Conservation (phyloP, 2,329 filamentous ascomycete genomes). For the Aureobasidium sp. region DNA sequence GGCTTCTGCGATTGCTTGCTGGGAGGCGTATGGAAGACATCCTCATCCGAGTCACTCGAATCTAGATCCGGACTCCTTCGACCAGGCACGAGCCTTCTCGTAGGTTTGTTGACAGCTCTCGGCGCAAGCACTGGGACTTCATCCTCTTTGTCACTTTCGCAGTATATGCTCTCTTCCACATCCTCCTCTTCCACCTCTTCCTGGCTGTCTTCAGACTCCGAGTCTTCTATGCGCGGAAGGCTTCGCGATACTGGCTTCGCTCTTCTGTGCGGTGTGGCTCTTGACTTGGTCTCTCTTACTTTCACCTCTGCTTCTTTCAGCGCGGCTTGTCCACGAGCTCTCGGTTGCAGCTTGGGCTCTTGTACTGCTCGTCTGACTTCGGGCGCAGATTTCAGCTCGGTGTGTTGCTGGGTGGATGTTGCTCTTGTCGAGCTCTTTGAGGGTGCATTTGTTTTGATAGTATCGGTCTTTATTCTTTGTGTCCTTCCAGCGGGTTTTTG, state of each 20-base stretch:
- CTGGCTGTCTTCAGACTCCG: not conserved
- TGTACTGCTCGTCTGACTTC: not conserved
- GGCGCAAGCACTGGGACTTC: not conserved
- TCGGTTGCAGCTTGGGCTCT: not conserved
- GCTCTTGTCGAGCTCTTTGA: not conserved
- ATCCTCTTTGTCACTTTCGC: conserved; percentile 21
- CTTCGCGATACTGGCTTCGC: not conserved
- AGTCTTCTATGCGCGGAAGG: not conserved
- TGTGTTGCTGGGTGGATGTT: not conserved
- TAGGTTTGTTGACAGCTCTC: not conserved
- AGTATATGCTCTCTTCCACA: conserved; percentile 31
- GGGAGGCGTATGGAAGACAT: conserved; percentile 10
- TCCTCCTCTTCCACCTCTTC: conserved; percentile 23
- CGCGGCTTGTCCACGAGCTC: not conserved
- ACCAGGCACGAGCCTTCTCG: not conserved
- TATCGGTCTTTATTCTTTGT: not conserved
- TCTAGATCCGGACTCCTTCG: not conserved
- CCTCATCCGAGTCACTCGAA: conserved; percentile 7
- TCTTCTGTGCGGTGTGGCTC: conserved; percentile 7
- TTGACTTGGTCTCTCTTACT: not conserved
- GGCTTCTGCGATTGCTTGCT: not conserved
- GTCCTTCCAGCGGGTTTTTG: not conserved
- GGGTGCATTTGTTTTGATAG: not conserved
- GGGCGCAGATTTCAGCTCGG: not conserved
- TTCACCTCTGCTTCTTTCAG: not conserved